Evolutionary conservation across 139 green algal species (phyloP), one percentile per base, ranked within the genome.

Genomic region (Coelastrella sp.): DNA sequence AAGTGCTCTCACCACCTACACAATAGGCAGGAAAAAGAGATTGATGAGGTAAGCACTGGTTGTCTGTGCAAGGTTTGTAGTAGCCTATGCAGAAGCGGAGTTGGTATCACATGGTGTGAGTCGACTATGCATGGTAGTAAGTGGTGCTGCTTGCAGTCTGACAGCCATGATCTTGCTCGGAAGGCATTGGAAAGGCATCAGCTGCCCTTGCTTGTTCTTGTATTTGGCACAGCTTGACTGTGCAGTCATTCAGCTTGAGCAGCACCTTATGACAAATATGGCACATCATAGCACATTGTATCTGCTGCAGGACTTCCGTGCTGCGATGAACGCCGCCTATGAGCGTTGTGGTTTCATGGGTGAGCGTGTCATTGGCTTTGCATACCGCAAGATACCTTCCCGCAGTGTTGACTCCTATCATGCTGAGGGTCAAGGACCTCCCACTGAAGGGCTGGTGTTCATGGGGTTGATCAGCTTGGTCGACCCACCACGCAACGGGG

Each of bases 401-500:
- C 77, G 53, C 67, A 82, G 51, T 69, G 41, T 63, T 5, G 64
- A 76, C 38, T 48, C 50, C 15, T 80, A 59, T 66, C 66, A 76
- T n/a, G 64, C 64, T 64, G 59, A 74, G 59, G 78, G 40, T 23
- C 50, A 84, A 25, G 78, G 60, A 11, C 78, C 78, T 7, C 78
- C 78, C 6, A 84, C 78, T 30, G 60, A 84, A 34, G 89, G 87
- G 15, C 87, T 96, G 8, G 94, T 92, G 17, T 97, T 97, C 68
- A 85, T 89, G 37, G 95, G 95, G 15, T 90, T 98, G 17, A 87
- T 96, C 66, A 92, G 88, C 23, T 85, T 98, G 71, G 92, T 98
- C 37, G 95, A 98, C 90, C 95, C 95, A 4, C 95, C 95, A 3
- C 79, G 95, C 2, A 78, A 90, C 19, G 95, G 92, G 57, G 94